Base-by-base conservation (phyloP, 306 rosid genomes). In the Hippophae rhamnoides region DNA sequence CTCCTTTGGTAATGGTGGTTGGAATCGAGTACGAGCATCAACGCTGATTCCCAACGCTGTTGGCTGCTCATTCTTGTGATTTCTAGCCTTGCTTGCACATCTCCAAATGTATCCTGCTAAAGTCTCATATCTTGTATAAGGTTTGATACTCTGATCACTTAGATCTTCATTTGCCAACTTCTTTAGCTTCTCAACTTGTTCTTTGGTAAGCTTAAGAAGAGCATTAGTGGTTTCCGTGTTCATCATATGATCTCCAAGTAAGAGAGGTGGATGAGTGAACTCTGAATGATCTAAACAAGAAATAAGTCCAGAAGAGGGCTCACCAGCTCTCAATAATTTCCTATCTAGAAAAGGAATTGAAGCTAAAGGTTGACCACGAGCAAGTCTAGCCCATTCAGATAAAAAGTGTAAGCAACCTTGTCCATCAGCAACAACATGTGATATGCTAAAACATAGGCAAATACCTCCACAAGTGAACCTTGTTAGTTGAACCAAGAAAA, bases 81-180 rank as follows among this genome's bases (percentile, higher is more conserved):
- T 59, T 7, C 86, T 69, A 0, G 93, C 86, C 52, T 76, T 82
- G 64, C 76, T 54, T 2, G 83, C 77, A 25, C 69, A 69, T 44
- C 76, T 68, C 93, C 93, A 85, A 2, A 79, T 13, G 43, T 82
- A 81, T 0, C 80, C 86, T 0, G 82, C 54, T 1, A 85, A 6
- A 0, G 67, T 52, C 66, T 84, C 90, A 1, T 62, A 84, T 52
- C 81, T 60, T 1, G 62, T 70, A 10, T 63, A 83, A 7, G 64
- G 72, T 1, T 41, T 61, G 0, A 3, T 23, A 6, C 54, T 63
- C 38, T 31, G 23, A 0, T 18, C 51, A 6, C 14, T 7, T 52
- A 18, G 45, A 5, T 66, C 53, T 11, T 70, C 66, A 25, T 84
- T 81, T 0, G 84, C 84, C 26, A 7, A 54, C 25, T 55, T 74